A percentile compares a stretch with the other conserved stretches of the same genome.
Evolutionary conservation across 345 rosid genomes (phyloP).

Genomic region (Nephelium lappaceum): DNA sequence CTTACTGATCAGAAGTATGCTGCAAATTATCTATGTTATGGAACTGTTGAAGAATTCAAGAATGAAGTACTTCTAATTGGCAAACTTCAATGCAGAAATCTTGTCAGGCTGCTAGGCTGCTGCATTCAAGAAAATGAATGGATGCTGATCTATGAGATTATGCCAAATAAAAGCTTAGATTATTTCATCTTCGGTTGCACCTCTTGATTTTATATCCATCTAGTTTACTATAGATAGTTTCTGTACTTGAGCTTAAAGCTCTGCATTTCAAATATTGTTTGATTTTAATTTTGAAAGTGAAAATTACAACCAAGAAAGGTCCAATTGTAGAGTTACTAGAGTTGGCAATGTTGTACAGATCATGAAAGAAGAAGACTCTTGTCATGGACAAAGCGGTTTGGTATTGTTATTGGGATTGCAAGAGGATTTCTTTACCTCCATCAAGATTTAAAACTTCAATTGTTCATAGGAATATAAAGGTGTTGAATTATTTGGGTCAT

Average conservation of each 20-base stretch:
- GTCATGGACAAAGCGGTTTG: slow-evolving; percentile 26
- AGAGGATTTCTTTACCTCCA: slow-evolving; percentile 55
- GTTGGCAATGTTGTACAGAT: slow-evolving; percentile 27
- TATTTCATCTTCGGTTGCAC: slow-evolving; percentile 37
- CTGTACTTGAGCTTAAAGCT: not conserved
- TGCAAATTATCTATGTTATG: too few species aligned
- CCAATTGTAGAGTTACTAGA: too few species aligned
- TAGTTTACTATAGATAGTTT: not conserved
- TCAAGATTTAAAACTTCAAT: slow-evolving; percentile 49
- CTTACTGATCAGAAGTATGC: too few species aligned
- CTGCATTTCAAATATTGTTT: not conserved
- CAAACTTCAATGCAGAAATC: slow-evolving; percentile 49
- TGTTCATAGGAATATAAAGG: too few species aligned
- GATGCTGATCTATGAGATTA: slow-evolving; percentile 37
- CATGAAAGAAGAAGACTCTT: slow-evolving; percentile 23
- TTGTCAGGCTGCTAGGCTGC: slow-evolving; percentile 41
- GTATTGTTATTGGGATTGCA: slow-evolving; percentile 46
- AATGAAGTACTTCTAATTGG: slow-evolving; percentile 40
- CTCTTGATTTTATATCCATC: not conserved
- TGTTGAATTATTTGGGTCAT: too few species aligned
- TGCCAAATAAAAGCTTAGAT: slow-evolving; percentile 40
- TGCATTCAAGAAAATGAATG: slow-evolving; percentile 38
- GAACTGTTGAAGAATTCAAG: slow-evolving; percentile 28
- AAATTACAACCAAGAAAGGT: not conserved
- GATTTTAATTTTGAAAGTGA: not conserved